Percentiles rank a stretch among this genome's conserved stretches.
Conservation (phyloP, 371 early-diverging fungal genomes). For the Funneliformis caledonium region DNA sequence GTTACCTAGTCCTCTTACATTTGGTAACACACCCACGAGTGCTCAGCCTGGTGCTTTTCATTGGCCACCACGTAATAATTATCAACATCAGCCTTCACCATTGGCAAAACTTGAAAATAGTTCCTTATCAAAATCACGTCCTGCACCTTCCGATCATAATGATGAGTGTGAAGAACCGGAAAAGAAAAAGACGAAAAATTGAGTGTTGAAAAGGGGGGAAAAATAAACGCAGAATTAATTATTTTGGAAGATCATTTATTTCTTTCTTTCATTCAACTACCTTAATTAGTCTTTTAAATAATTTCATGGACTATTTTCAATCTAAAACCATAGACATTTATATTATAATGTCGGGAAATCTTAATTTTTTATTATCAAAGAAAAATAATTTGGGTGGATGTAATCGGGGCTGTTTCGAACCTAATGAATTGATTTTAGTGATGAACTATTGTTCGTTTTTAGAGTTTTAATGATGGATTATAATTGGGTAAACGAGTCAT, state of each 20-base stretch:
- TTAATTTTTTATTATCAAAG: background rate
- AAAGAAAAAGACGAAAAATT: slow-evolving; percentile 37
- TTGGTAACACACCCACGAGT: slow-evolving; percentile 32
- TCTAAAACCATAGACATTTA: background rate
- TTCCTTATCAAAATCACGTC: background rate
- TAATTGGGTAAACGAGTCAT: background rate
- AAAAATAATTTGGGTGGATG: background rate
- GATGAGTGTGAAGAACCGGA: slow-evolving; percentile 33
- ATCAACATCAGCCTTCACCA: slow-evolving; percentile 37
- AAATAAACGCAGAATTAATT: background rate
- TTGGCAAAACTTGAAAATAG: slow-evolving; percentile 33
- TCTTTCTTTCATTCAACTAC: background rate
- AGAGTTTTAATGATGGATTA: background rate
- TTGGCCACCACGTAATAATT: slow-evolving; percentile 32
- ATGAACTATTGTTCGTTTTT: background rate
- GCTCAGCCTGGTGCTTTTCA: slow-evolving; percentile 29
- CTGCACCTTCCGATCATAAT: background rate
- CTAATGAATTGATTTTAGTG: background rate
- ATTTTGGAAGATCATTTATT: background rate
- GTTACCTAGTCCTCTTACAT: slow-evolving; percentile 36
- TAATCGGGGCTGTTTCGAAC: background rate
- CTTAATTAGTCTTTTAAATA: background rate
- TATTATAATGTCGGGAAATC: background rate
- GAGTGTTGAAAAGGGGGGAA: no score
- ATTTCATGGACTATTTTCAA: background rate